Conservation (phyloP, 768 basidiomycete species). For the Collybiopsis luxurians region DNA sequence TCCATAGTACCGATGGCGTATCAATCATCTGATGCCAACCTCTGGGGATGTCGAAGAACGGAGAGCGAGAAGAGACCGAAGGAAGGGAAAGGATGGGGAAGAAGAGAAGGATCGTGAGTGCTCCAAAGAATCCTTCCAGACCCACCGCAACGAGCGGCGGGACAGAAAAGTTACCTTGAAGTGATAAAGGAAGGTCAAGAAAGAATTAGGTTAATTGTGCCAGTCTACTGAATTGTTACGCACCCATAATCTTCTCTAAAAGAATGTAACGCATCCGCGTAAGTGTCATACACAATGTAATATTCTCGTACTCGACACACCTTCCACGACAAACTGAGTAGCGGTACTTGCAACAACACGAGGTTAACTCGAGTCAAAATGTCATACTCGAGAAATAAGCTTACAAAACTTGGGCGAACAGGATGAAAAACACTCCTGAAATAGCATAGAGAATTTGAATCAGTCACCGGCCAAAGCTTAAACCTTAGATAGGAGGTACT, state of each 20-base stretch:
- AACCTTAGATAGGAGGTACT: too few species aligned
- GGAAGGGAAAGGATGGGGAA: conserved; percentile 80
- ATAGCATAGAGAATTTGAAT: conserved; percentile 8
- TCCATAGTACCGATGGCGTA: conserved; percentile 68
- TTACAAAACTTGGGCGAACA: conserved; percentile 95
- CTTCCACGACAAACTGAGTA: conserved; percentile 90
- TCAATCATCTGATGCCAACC: conserved; percentile 89
- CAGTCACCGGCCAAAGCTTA: too few species aligned
- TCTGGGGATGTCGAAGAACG: conserved; percentile 84
- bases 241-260: conserved; percentile 84
- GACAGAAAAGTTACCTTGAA: conserved; percentile 74
- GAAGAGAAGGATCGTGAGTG: conserved; percentile 70
- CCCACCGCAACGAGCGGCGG: conserved; percentile 92
- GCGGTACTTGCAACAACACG: conserved; percentile 60
- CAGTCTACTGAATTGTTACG: conserved; percentile 13
- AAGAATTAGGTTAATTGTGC: not conserved
- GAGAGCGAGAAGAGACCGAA: conserved; percentile 56
- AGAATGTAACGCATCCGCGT: not conserved
- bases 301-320: conserved; percentile 22
- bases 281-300: not conserved
- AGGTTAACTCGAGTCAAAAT: conserved; percentile 2
- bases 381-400: conserved; percentile 25
- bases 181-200: too few species aligned
- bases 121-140: conserved; percentile 90
- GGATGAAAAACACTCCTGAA: conserved; percentile 82